Base-by-base conservation (phyloP, 495 filamentous ascomycete species). In the Penicillium argentinense region DNA sequence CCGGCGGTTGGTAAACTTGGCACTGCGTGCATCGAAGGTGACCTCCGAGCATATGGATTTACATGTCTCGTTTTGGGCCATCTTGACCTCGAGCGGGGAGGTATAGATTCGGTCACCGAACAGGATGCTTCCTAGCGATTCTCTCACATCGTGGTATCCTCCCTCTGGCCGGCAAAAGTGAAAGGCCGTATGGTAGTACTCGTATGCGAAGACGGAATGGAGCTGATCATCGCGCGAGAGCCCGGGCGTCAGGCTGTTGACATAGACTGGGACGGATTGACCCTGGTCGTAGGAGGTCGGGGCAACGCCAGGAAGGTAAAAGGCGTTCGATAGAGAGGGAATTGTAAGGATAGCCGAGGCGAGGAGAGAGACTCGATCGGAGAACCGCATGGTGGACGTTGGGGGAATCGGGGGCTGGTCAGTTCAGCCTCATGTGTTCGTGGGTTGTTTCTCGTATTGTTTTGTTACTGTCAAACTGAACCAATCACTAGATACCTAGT, bases 41-140 rank as follows among this genome's bases (percentile, higher is more conserved):
- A 77, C 75, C 36, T 74, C 63, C 12, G 71, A 70, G 58, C 93
- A 98, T 24, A 91, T 68, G 12, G 74, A 68, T 66, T 92, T 91
- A 75, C 93, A 98, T 0, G 81, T 84, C 62, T 96, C 87, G 67
- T 97, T 91, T 39, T 78, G 68, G 36, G 56, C 76, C 91, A 96
- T 97, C 41, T 82, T 77, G 16, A 98, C 73, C 49, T 96, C 84
- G 58, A 93, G 92, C 0, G 92, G 87, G 7, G 91, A 96, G 1
- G 88, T 91, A 63, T 85, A 85, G 63, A 98, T 98, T 34, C 93
- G 85, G 69, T 98, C 93, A 6, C 93, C 93, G 50, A 98, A 98
- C 17, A 98, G 62, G 55, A 98, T 98, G 69, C 91, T 96, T 4
- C 93, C 93, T 45, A 98, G 67, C 25, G 90, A 96, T 71, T 96